Evolutionary conservation across 2,329 filamentous ascomycete species (phyloP).

Genomic region (Mariannaea elegans): DNA sequence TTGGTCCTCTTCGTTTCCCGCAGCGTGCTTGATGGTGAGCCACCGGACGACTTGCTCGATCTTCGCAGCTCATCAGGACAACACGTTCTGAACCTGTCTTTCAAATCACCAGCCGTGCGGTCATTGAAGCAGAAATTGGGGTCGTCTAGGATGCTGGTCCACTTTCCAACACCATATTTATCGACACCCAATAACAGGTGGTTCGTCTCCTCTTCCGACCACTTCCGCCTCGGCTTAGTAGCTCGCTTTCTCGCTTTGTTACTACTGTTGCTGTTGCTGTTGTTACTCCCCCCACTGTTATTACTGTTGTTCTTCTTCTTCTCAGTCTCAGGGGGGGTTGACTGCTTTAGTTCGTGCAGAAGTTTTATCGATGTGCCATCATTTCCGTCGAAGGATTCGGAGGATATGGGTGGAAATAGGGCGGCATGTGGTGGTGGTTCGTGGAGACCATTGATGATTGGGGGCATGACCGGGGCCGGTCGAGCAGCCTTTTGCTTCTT

Average conservation of each 20-base stretch:
- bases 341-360: slow-evolving; percentile 53
- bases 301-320: slow-evolving; percentile 30
- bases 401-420: slow-evolving; percentile 71
- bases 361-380: slow-evolving; percentile 54
- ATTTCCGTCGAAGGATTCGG: slow-evolving; percentile 62
- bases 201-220: slow-evolving; percentile 72
- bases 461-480: slow-evolving; percentile 63
- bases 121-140: slow-evolving; percentile 67
- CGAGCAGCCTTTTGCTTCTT: slow-evolving; percentile 71
- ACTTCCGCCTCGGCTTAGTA: slow-evolving; percentile 67
- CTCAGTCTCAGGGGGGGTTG: slow-evolving; percentile 43
- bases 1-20: slow-evolving; percentile 50
- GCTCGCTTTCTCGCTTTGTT: slow-evolving; percentile 61
- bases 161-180: slow-evolving; percentile 71
- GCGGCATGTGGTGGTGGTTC: slow-evolving; percentile 69
- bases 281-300: too few species aligned
- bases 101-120: slow-evolving; percentile 69
- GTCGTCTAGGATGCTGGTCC: slow-evolving; percentile 72
- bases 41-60: slow-evolving; percentile 44
- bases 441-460: slow-evolving; percentile 71
- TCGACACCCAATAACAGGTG: slow-evolving; percentile 68
- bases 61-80: slow-evolving; percentile 68
- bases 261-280: too few species aligned
- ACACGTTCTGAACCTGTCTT: slow-evolving; percentile 73
- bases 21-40: slow-evolving; percentile 31